These are phyloP conservation scores for Candida sanyaensis DNA, from an alignment of 1,139 yeast species.

Conservation along the genomic window DNA sequence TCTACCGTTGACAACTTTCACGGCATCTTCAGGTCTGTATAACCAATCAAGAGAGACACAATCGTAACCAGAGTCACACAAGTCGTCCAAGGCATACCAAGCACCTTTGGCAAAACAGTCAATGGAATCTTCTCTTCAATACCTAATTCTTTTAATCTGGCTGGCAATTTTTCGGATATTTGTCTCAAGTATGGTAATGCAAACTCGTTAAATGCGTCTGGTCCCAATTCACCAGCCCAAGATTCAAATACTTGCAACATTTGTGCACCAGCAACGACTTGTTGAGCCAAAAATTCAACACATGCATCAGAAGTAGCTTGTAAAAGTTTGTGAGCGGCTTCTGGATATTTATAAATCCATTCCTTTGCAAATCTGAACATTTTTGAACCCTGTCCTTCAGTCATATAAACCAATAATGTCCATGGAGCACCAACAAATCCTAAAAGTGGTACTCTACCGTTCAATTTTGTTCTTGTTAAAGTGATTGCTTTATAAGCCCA, in stretches of 20 bases:
- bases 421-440: constrained; percentile 99
- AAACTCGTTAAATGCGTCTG: constrained; percentile 82
- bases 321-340: constrained; percentile 68
- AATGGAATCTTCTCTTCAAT: constrained; percentile 74
- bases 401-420: constrained; percentile 95
- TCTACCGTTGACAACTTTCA: constrained; percentile 71
- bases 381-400: constrained; percentile 96
- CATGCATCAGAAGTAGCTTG: constrained; percentile 87
- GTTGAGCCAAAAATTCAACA: constrained; percentile 88
- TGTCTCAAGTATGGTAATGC: constrained; percentile 85
- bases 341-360: constrained; percentile 84
- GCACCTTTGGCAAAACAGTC: constrained; percentile 94
- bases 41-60: constrained; percentile 92
- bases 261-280: constrained; percentile 97
- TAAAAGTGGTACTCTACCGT: constrained; percentile 89
- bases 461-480: constrained; percentile 75
- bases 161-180: constrained; percentile 70
- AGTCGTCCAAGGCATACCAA: constrained; percentile 91
- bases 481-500: constrained; percentile 97
- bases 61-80: constrained; percentile 84
- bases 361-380: constrained; percentile 88
- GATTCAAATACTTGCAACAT: constrained; percentile 96
- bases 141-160: constrained; percentile 70
- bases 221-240: constrained; percentile 97
- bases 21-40: constrained; percentile 84